Base-by-base conservation (phyloP, 2,329 filamentous ascomycete genomes). In the Colletotrichum sidae region DNA sequence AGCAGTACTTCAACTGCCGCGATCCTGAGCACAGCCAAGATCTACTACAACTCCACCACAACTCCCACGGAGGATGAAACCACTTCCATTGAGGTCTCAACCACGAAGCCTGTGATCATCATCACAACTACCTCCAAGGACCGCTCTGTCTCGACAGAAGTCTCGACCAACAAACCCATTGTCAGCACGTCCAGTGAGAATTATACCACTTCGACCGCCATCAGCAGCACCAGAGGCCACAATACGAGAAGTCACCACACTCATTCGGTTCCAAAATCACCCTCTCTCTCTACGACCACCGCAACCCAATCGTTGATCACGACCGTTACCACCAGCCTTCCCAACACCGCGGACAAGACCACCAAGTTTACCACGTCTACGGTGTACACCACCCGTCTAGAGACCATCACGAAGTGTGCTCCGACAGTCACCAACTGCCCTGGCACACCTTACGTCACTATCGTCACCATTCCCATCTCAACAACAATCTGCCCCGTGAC, bases 391-490 rank as follows among this genome's bases (percentile, higher is more conserved):
- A 81, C 77, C 11, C 68, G 67, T 6, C 71, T 86, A 68, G 79
- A 84, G 68, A 89, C 86, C 11, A 79, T 88, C 75, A 87, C 83
- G 71, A 83, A 81, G 49, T 88, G 86, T 75, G 81, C 80, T 52
- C 77, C 85, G 15, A 71, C 71, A 10, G 74, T 80, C 3, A 72
- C 70, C 47, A 70, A 78, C 74, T 81, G 78, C 70, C 76, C 78
- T 9, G 72, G 61, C 7, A 69, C 69, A 17, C 68, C 72, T 33
- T 70, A 75, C 33, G 73, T 79, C 41, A 78, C 76, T n/a, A 82
- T 80, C 5, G 68, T 72, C 67, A 70, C 74, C 38, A 65, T 74
- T 45, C 69, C 74, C 46, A 51, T 70, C 55, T 79, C 76, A n/a
- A 81, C 79, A 33, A 82, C 80, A 8, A 72, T 81, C 60, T 81